phyloP scores from a whole-genome alignment of 441 rosid genomes.

The Corymbia citriodora region DNA sequence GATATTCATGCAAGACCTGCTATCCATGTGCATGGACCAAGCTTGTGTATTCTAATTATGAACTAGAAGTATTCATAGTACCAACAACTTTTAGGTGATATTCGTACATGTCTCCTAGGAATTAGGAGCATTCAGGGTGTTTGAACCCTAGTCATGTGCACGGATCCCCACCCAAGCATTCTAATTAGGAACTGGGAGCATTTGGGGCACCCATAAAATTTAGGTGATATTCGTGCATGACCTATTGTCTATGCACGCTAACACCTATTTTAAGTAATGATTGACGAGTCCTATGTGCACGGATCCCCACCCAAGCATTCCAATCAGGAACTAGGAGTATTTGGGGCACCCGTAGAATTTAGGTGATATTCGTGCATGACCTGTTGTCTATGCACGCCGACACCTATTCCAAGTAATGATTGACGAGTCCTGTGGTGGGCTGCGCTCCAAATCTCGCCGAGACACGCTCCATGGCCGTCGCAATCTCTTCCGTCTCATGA shows the following conservation, averaged over 20 bases:
- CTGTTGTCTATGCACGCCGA: neutral
- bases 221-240: neutral
- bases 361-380: neutral
- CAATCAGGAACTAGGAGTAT: neutral
- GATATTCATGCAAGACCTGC: neutral
- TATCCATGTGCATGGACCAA: neutral
- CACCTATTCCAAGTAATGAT: neutral
- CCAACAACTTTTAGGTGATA: neutral
- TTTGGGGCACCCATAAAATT: fast-evolving
- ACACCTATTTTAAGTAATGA: neutral
- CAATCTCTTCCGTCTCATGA: neutral
- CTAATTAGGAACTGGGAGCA: neutral
- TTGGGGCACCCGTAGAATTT: neutral
- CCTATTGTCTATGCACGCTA: fast-evolving
- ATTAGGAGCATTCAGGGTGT: neutral
- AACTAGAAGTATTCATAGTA: neutral
- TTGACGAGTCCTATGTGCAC: neutral
- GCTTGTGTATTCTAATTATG: neutral
- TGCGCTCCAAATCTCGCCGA: neutral
- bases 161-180: fast-evolving
- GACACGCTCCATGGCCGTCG: neutral
- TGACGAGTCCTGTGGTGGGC: neutral
- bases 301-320: neutral
- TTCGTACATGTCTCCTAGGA: neutral
- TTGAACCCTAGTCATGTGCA: neutral